A percentile compares a stretch with the other conserved stretches of the same genome.
Evolutionary conservation across 2,329 filamentous ascomycete genomes (phyloP).

Genomic region (Neofusicoccum kwambonambiense): DNA sequence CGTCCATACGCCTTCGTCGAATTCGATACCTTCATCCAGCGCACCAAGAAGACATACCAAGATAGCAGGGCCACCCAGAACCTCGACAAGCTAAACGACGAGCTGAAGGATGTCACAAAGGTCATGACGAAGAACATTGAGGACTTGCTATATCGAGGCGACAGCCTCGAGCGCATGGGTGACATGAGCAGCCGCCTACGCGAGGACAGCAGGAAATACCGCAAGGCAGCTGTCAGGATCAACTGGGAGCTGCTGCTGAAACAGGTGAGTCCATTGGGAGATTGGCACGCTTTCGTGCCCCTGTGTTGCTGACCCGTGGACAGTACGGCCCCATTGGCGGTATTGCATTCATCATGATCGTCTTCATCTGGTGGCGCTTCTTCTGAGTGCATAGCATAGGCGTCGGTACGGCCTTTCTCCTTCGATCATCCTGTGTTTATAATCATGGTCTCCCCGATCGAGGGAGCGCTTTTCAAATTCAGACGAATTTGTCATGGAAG

Average conservation of each 20-base stretch:
- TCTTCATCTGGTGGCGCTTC: constrained; percentile 92
- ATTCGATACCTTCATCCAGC: constrained; percentile 94
- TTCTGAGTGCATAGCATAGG: constrained; percentile 56
- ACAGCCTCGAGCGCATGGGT: constrained; percentile 94
- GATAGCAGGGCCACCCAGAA: constrained; percentile 89
- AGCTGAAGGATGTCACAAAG: constrained; percentile 95
- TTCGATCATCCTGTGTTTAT: constrained; percentile 11
- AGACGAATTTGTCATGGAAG: background rate
- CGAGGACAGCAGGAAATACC: constrained; percentile 94
- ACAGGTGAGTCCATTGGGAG: constrained; percentile 57
- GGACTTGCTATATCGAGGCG: constrained; percentile 90
- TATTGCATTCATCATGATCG: constrained; percentile 74
- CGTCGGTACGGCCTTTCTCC: constrained; percentile 13
- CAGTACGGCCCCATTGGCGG: constrained; percentile 86
- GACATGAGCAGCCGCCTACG: constrained; percentile 83
- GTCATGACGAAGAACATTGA: constrained; percentile 99
- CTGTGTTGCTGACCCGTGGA: constrained; percentile 22
- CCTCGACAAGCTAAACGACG: constrained; percentile 92
- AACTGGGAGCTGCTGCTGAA: constrained; percentile 97
- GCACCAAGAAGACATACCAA: constrained; percentile 90
- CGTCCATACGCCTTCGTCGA: constrained; percentile 96
- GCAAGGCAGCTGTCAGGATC: constrained; percentile 86
- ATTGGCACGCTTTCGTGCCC: background rate
- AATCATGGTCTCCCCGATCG: background rate
- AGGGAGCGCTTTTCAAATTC: background rate